Evolutionary conservation across 768 basidiomycete genomes (phyloP), one percentile per base, ranked within the genome.

Genomic region (Lactarius vividus): DNA sequence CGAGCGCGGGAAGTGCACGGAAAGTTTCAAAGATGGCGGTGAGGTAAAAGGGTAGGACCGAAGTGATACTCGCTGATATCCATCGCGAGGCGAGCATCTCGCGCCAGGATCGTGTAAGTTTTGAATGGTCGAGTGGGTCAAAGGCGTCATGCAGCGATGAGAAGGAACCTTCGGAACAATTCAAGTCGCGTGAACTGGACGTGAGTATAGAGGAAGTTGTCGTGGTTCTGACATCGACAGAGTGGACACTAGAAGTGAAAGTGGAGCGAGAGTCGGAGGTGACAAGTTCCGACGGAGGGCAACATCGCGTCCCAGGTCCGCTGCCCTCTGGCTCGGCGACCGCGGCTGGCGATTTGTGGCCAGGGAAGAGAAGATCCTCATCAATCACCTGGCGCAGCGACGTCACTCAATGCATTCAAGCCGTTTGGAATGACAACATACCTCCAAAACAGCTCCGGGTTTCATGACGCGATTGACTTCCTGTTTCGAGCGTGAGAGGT

Each of bases 331-430:
- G 23, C 7, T 29, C 40, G n/a, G 61, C 2, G 16, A 4, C 54
- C 11, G 28, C 16, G 6, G 15, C 54, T 3, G 35, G 42, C 1
- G 53, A 4, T 16, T 33, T 35, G n/a, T 75, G 73, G 65, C 80
- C 84, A 9, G 89, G 89, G 72, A 91, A 91, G 56, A 89, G 79
- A 8, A 86, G 79, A 71, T 90, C 88, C 65, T 92, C 89, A 73
- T 90, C 89, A 42, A 90, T 82, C 10, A 90, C 78, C 89, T 91
- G 59, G 39, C 16, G 42, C 13, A 13, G 16, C 7, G 18, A 46
- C 39, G n/a, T n/a, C 18, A 40, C 4, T 54, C 18, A 46, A 46
- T 61, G 11, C 28, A 67, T 9, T n/a, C 56, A 18, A 63, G 18
- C 29, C 20, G 26, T n/a, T 40, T n/a, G 54, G 31, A 33, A 55